Evolutionary conservation across 768 basidiomycete genomes (phyloP), one percentile per base, ranked within the genome.

Genomic region (Naganishia friedmannii): DNA sequence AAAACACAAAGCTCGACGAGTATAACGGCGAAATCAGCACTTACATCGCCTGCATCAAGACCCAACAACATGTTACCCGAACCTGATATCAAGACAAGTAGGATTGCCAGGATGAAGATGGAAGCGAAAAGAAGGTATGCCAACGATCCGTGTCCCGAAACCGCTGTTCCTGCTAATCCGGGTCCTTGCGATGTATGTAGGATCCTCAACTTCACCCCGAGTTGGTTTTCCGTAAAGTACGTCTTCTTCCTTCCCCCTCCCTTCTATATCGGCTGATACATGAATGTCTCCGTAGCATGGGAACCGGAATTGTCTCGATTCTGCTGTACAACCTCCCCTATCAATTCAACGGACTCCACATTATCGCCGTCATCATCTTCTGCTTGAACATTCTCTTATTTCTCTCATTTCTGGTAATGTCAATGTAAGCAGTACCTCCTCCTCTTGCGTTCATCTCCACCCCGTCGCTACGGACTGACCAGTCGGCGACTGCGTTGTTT

Each of bases 301-400:
- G 77, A 0, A 80, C 80, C 0, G 81, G 81, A 0, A 80, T 82
- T 68, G 69, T 74, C 19, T 77, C 77, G 3, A 80, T 81, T 63
- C 60, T 82, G 8, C 70, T 81, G 0, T 73, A 80, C 57, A 77
- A 75, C 53, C 67, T 80, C 31, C 81, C 81, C 12, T 82, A 80
- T 63, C 75, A 78, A 55, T 79, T 77, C 51, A 23, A 53, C 13
- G 78, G 81, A 69, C 66, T 82, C 2, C 57, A 72, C 21, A 39
- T 46, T 9, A 63, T 79, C 28, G 75, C 74, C n/a, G 72, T 70
- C 21, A 69, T 74, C 70, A 72, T 79, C 65, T 81, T 81, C 65
- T 67, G 74, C 32, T 65, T 79, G 55, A 80, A 78, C 72, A 45
- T 79, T 21, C 26, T 75, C 17, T 34, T 80, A 17, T 81, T 82